These are phyloP conservation scores for Ascochyta rabiei DNA, from an alignment of 2,329 filamentous ascomycete species.

Conservation along the genomic window DNA sequence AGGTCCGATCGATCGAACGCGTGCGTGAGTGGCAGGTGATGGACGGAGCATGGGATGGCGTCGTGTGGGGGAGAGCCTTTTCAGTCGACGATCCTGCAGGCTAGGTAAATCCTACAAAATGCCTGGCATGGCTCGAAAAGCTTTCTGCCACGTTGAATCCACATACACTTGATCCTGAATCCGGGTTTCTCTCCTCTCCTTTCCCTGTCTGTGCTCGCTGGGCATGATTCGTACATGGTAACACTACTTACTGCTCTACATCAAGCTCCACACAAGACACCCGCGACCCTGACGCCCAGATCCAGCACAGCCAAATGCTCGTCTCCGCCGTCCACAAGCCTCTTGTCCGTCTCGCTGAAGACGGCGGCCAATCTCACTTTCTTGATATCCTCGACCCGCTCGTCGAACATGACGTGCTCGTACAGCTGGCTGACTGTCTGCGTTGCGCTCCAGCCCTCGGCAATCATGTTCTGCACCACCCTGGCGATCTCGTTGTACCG, in stretches of 20 bases:
- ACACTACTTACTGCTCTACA: no score
- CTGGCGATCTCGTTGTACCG: slow-evolving; percentile 76
- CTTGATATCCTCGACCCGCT: slow-evolving; percentile 79
- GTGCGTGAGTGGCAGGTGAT: not conserved
- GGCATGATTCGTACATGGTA: no score
- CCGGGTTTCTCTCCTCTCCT: no score
- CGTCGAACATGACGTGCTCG: slow-evolving; percentile 80
- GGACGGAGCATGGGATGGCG: no score
- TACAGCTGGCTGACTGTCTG: slow-evolving; percentile 89
- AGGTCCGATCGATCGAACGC: slow-evolving; percentile 26
- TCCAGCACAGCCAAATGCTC: slow-evolving; percentile 93
- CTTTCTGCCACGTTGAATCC: no score
- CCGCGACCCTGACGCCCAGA: slow-evolving; percentile 78
- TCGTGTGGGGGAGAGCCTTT: no score
- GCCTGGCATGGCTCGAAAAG: no score
- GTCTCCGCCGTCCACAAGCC: slow-evolving; percentile 90
- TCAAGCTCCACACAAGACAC: slow-evolving; percentile 61
- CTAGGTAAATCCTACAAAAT: no score
- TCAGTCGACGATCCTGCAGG: no score
- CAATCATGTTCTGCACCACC: slow-evolving; percentile 87
- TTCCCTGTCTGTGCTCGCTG: no score
- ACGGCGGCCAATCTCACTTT: slow-evolving; percentile 89
- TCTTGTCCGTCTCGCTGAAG: slow-evolving; percentile 94
- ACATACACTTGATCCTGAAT: no score
- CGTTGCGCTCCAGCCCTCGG: slow-evolving; percentile 94